These are phyloP conservation scores for Aspergillus olivimuriae DNA, from an alignment of 495 filamentous ascomycete species.

Conservation along the genomic window DNA sequence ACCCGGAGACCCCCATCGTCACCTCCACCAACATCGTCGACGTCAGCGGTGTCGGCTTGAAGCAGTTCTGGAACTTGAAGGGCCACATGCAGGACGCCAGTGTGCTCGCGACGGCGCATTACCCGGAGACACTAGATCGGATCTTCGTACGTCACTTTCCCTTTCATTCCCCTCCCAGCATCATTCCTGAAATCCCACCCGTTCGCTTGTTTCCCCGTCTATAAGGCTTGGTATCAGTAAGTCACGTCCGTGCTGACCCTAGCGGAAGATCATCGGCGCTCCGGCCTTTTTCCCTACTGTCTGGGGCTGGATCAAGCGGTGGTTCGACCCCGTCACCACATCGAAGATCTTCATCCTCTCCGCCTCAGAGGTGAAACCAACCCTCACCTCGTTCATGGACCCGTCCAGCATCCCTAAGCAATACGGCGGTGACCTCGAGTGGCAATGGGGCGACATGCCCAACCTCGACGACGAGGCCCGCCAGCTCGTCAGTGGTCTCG, in stretches of 20 bases:
- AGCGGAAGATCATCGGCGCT: slow-evolving; percentile 69
- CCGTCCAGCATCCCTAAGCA: slow-evolving; percentile 69
- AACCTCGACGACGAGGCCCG: slow-evolving; percentile 56
- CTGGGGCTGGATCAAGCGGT: slow-evolving; percentile 92
- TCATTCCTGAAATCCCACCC: too few relatives aligned
- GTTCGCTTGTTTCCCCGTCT: too few relatives aligned
- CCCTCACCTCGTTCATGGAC: slow-evolving; percentile 76
- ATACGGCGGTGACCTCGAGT: slow-evolving; percentile 80
- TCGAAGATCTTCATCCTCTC: slow-evolving; percentile 89
- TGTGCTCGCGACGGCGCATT: slow-evolving; percentile 81
- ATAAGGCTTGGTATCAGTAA: too few relatives aligned
- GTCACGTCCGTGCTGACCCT: slow-evolving; percentile 4
- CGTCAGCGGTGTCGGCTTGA: slow-evolving; percentile 72
- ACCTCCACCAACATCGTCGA: slow-evolving; percentile 87
- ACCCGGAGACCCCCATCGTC: slow-evolving; percentile 73
- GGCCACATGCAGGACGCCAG: slow-evolving; percentile 86
- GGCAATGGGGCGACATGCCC: slow-evolving; percentile 67
- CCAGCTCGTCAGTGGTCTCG: slow-evolving; percentile 37
- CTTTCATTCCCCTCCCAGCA: too few relatives aligned
- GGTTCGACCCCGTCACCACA: slow-evolving; percentile 90
- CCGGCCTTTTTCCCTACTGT: slow-evolving; percentile 89
- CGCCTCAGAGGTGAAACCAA: slow-evolving; percentile 60
- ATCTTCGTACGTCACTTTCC: slow-evolving; percentile 58
- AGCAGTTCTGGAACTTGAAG: slow-evolving; percentile 92
- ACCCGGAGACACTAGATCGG: slow-evolving; percentile 82